phyloP scores from a whole-genome alignment of 2,329 filamentous ascomycete genomes.

The Fusarium graminum region DNA sequence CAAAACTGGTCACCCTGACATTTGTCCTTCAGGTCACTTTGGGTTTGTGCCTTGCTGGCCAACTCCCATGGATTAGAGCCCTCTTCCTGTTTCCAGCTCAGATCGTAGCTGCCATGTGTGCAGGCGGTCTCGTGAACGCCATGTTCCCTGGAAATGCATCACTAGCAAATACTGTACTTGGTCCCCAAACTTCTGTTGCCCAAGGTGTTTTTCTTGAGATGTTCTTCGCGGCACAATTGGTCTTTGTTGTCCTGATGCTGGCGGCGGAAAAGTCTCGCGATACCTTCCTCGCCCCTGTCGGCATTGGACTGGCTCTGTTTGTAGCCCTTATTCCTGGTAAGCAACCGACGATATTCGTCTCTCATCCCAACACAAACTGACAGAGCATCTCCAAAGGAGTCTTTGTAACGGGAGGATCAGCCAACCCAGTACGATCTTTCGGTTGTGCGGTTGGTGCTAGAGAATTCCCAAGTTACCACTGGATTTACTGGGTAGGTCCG shows the following conservation, averaged over 20 bases:
- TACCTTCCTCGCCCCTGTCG: conserved; percentile 76
- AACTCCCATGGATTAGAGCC: conserved; percentile 39
- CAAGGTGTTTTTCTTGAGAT: conserved; percentile 74
- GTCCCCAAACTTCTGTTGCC: conserved; percentile 60
- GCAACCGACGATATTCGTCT: not conserved
- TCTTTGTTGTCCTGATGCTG: conserved; percentile 74
- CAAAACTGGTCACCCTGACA: not conserved
- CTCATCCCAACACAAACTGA: conserved; percentile 49
- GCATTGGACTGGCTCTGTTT: conserved; percentile 76
- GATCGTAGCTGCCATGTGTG: conserved; percentile 66
- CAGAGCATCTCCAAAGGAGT: conserved; percentile 18
- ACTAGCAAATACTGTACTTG: conserved; percentile 64
- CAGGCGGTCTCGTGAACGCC: conserved; percentile 66
- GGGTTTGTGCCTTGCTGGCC: conserved; percentile 37
- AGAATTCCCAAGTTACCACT: conserved; percentile 58
- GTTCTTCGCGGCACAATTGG: conserved; percentile 70
- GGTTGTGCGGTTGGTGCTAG: conserved; percentile 58
- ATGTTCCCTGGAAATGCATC: conserved; percentile 66
- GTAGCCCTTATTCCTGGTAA: conserved; percentile 58
- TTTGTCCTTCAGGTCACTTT: conserved; percentile 34
- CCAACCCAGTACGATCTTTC: conserved; percentile 63
- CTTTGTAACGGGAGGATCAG: conserved; percentile 55
- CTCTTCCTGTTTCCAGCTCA: conserved; percentile 65
- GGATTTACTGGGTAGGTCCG: conserved; percentile 67
- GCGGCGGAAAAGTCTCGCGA: conserved; percentile 77